Conservation (phyloP, 768 basidiomycete genomes). For the Boletus coccyginus region DNA sequence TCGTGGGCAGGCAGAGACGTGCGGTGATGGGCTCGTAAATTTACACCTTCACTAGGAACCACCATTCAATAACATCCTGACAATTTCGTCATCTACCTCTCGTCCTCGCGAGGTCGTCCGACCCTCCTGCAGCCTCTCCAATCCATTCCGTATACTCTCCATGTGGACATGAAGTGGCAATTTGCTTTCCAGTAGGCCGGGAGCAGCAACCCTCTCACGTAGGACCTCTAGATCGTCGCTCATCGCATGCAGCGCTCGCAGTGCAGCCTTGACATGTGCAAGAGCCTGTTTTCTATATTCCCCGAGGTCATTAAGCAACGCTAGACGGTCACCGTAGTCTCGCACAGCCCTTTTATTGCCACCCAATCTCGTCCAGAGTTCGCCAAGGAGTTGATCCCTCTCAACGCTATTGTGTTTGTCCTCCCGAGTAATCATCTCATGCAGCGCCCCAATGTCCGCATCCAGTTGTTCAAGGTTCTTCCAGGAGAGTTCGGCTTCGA, state of each 20-base stretch:
- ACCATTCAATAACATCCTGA: slow-evolving; percentile 22
- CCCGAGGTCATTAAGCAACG: slow-evolving; percentile 52
- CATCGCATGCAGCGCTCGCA: slow-evolving; percentile 61
- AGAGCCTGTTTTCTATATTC: slow-evolving; percentile 59
- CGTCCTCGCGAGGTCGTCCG: slow-evolving; percentile 50
- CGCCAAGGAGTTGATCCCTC: slow-evolving; percentile 53
- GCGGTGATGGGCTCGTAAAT: background rate
- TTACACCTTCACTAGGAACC: slow-evolving; percentile 5
- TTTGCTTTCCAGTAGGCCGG: slow-evolving; percentile 55
- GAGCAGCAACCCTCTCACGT: slow-evolving; percentile 67
- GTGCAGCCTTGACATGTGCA: slow-evolving; percentile 62
- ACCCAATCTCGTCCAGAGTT: slow-evolving; percentile 70
- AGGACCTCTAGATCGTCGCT: slow-evolving; percentile 76
- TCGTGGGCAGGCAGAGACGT: background rate
- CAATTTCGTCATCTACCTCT: slow-evolving; percentile 40
- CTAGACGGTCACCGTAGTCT: slow-evolving; percentile 50
- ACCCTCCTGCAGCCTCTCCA: slow-evolving; percentile 55
- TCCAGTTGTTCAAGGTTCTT: slow-evolving; percentile 61
- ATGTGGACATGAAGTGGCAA: slow-evolving; percentile 75
- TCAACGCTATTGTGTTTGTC: slow-evolving; percentile 43
- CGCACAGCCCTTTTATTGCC: slow-evolving; percentile 51
- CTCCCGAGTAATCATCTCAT: slow-evolving; percentile 62
- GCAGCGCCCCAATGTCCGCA: slow-evolving; percentile 51
- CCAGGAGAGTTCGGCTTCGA: slow-evolving; percentile 64
- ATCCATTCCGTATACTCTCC: slow-evolving; percentile 61